phyloP scores from a whole-genome alignment of 345 rosid species.

The Syzygium aromaticum region DNA sequence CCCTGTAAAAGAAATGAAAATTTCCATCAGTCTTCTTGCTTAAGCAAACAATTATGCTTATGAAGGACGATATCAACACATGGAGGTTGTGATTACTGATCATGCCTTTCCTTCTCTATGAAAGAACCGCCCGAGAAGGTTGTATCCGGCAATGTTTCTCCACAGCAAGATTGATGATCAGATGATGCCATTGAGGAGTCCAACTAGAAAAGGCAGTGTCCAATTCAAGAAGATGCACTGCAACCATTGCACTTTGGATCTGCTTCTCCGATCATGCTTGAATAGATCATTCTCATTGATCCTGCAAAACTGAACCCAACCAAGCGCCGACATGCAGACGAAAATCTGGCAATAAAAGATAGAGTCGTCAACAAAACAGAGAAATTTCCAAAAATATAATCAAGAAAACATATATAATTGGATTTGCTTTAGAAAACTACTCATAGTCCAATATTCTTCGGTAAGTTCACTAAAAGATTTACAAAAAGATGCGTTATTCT shows the following conservation, averaged over 20 bases:
- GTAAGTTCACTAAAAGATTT: not conserved
- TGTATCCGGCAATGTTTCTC: slow-evolving; percentile 39
- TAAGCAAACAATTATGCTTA: not conserved
- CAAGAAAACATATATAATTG: not conserved
- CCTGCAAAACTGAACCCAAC: too few relatives aligned
- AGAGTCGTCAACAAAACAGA: not conserved
- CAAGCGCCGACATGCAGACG: too few relatives aligned
- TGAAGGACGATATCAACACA: not conserved
- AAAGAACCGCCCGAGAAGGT: slow-evolving; percentile 56
- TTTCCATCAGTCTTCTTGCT: not conserved
- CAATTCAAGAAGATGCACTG: slow-evolving; percentile 76
- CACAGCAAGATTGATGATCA: slow-evolving; percentile 48
- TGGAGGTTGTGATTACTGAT: not conserved
- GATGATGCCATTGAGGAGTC: slow-evolving; percentile 67
- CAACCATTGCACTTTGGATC: slow-evolving; percentile 68
- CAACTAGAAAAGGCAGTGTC: slow-evolving; percentile 69
- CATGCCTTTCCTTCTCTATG: slow-evolving; percentile 47
- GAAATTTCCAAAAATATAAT: not conserved
- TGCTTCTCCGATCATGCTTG: slow-evolving; percentile 9
- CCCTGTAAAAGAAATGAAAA: not conserved
- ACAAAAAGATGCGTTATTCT: not conserved
- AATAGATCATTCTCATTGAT: not conserved
- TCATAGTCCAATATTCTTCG: not conserved
- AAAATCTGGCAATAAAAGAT: not conserved
- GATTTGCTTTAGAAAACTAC: not conserved